These are phyloP conservation scores for Lithohypha guttulata DNA, from an alignment of 2,329 filamentous ascomycete species.

Conservation along the genomic window DNA sequence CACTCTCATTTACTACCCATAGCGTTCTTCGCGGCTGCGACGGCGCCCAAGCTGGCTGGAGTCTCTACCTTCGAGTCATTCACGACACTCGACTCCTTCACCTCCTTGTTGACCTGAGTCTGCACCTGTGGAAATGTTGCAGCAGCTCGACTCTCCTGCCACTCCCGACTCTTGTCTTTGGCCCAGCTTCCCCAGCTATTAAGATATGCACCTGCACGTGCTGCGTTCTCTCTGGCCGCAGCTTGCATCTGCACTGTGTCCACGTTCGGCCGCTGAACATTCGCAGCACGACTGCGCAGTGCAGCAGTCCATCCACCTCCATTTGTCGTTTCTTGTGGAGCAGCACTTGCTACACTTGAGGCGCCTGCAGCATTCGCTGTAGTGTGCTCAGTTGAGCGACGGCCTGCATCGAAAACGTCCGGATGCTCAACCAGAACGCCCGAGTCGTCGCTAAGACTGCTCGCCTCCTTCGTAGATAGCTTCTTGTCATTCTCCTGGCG, in stretches of 20 bases:
- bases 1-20: neutral
- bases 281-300: slow-evolving; percentile 20
- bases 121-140: neutral
- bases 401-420: slow-evolving; percentile 3
- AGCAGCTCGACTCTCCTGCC: slow-evolving; percentile 31
- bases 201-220: slow-evolving; percentile 51
- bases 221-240: slow-evolving; percentile 42
- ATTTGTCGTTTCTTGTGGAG: neutral
- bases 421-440: slow-evolving; percentile 13
- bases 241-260: slow-evolving; percentile 47
- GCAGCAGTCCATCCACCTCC: slow-evolving; percentile 22
- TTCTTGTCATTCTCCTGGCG: slow-evolving; percentile 18
- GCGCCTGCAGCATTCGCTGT: slow-evolving; percentile 22
- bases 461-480: slow-evolving; percentile 25
- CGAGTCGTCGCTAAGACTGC: slow-evolving; percentile 8
- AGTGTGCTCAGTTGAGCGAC: slow-evolving; percentile 20
- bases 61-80: neutral
- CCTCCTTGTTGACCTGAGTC: neutral
- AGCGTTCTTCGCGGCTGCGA: slow-evolving; percentile 1
- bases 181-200: slow-evolving; percentile 56
- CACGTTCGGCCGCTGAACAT: slow-evolving; percentile 26
- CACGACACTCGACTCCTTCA: neutral
- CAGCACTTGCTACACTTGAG: slow-evolving; percentile 10
- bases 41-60: neutral
- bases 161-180: slow-evolving; percentile 36